Percentiles rank a stretch among this genome's conserved stretches.
Evolutionary conservation across 2,329 filamentous ascomycete genomes (phyloP).

Genomic region (Botrytis porri): DNA sequence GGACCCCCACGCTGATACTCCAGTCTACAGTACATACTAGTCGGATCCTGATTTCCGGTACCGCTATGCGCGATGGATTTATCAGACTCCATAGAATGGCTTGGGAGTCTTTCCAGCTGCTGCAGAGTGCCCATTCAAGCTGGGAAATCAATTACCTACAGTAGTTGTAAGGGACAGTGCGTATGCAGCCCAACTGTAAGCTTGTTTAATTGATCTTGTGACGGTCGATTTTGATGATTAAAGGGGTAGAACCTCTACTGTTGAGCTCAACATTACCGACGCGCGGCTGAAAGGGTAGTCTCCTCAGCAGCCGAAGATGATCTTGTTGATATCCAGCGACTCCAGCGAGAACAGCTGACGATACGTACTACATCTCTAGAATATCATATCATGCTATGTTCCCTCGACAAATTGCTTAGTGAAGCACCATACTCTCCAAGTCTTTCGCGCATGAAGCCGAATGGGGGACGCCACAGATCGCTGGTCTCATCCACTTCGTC

Average conservation of each 20-base stretch:
- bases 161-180: not conserved
- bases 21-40: too few relatives aligned
- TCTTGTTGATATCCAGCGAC: not conserved
- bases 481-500: not conserved
- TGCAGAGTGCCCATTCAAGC: not conserved
- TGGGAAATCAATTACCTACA: not conserved
- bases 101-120: not conserved
- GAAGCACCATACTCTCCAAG: not conserved
- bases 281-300: not conserved
- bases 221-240: not conserved
- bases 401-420: not conserved
- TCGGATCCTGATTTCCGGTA: not conserved
- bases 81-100: not conserved
- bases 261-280: not conserved
- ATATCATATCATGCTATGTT: not conserved
- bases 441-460: not conserved
- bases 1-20: not conserved
- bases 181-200: not conserved
- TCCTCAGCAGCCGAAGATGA: conserved; percentile 6
- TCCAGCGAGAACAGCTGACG: not conserved
- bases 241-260: not conserved
- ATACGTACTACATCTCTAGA: not conserved
- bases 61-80: not conserved
- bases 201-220: conserved; percentile 5
- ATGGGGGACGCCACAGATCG: not conserved